Evolutionary conservation across 495 filamentous ascomycete species (phyloP).

Genomic region (Melanomma pulvis-pyrius): DNA sequence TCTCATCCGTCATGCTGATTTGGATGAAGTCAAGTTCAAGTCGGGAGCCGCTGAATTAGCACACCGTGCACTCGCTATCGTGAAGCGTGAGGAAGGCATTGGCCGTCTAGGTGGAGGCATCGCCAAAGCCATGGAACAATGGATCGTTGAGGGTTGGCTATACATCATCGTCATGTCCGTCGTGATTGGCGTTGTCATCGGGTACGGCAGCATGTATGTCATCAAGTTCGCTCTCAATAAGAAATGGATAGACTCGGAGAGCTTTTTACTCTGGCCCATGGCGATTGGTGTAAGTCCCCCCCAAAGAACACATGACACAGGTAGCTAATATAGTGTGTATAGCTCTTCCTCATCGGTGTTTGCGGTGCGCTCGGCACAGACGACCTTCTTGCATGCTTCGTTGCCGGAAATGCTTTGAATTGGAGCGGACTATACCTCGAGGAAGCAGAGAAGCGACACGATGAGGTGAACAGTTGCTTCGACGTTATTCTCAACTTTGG

Average conservation of each 20-base stretch:
- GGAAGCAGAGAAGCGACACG: conserved; percentile 26
- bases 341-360: conserved; percentile 26
- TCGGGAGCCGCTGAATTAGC: not conserved
- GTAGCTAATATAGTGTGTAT: not conserved
- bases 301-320: not conserved
- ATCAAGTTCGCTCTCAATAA: conserved; percentile 23
- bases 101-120: no score
- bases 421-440: conserved; percentile 24
- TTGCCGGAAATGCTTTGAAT: conserved; percentile 25
- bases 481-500: conserved; percentile 46
- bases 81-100: conserved; percentile 16
- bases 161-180: conserved; percentile 29
- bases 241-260: conserved; percentile 31
- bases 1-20: conserved; percentile 57
- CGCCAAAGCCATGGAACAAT: conserved; percentile 25
- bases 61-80: conserved; percentile 2
- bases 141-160: conserved; percentile 29
- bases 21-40: conserved; percentile 30
- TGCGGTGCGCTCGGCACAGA: conserved; percentile 25
- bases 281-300: conserved; percentile 22
- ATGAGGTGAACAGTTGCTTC: conserved; percentile 21
- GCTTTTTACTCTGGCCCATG: conserved; percentile 22
- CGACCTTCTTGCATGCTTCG: conserved; percentile 30
- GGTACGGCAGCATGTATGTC: conserved; percentile 22
- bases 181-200: conserved; percentile 20